Conservation (phyloP, 2,329 filamentous ascomycete genomes). For the Cadophora malorum region DNA sequence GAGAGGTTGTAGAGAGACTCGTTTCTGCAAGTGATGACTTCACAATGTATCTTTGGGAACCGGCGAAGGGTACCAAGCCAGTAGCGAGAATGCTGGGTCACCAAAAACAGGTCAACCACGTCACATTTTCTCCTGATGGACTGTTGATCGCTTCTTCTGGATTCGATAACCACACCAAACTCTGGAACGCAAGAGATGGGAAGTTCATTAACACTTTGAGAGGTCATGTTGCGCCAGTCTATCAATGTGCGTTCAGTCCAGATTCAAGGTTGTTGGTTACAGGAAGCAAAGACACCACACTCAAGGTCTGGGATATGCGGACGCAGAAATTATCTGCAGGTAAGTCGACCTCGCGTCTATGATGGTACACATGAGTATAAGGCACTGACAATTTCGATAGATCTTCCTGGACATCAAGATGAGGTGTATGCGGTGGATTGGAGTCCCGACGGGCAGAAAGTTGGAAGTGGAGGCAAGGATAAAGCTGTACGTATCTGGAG, state of each 20-base stretch:
- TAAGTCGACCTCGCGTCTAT: constrained; percentile 26
- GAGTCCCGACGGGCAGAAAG: constrained; percentile 87
- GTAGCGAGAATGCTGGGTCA: constrained; percentile 90
- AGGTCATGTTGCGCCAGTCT: constrained; percentile 90
- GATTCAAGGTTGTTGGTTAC: constrained; percentile 91
- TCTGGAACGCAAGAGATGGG: constrained; percentile 80
- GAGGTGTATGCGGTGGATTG: constrained; percentile 96
- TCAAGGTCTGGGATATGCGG: constrained; percentile 93
- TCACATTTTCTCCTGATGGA: constrained; percentile 92
- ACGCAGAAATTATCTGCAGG: constrained; percentile 75
- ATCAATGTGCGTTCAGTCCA: constrained; percentile 90
- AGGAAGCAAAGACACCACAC: constrained; percentile 83
- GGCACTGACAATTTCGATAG: constrained; percentile 50
- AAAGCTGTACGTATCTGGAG: constrained; percentile 76
- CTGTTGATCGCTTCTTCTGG: constrained; percentile 84
- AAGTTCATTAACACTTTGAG: constrained; percentile 87
- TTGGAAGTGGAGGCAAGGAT: constrained; percentile 92
- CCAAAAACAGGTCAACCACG: constrained; percentile 96
- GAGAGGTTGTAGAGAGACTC: constrained; percentile 80
- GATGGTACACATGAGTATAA: not conserved
- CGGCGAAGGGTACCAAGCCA: constrained; percentile 78
- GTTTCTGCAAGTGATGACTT: constrained; percentile 95
- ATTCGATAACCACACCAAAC: constrained; percentile 94
- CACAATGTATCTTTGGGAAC: constrained; percentile 96
- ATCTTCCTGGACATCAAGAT: constrained; percentile 89